Percentiles rank a stretch among this genome's conserved stretches.
Evolutionary conservation across 768 basidiomycete genomes (phyloP).

Genomic region (Hericium alpestre): DNA sequence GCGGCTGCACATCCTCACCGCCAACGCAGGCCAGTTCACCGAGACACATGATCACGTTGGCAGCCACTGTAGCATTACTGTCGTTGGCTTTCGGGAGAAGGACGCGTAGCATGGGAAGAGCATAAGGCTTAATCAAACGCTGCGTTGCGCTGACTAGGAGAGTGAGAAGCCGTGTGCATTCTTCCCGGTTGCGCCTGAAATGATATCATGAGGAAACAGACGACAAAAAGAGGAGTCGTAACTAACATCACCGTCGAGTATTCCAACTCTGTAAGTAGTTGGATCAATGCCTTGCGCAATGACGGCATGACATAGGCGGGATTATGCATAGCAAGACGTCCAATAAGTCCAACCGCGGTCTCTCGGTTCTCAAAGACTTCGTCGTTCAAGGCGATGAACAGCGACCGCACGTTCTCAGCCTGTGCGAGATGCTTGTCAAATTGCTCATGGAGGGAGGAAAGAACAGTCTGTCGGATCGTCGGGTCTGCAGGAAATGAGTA

Average conservation of each 20-base stretch:
- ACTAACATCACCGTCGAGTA: conserved; percentile 84
- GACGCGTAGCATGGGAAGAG: conserved; percentile 87
- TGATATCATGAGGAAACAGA: conserved; percentile 4
- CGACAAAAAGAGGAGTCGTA: background rate
- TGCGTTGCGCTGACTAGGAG: conserved; percentile 86
- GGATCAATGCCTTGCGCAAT: conserved; percentile 87
- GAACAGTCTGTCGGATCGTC: conserved; percentile 78
- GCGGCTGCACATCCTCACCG: conserved; percentile 79
- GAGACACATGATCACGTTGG: conserved; percentile 87
- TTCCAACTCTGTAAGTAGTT: conserved; percentile 91
- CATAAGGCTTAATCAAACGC: conserved; percentile 90
- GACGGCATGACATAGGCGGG: conserved; percentile 99
- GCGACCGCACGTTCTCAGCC: conserved; percentile 93
- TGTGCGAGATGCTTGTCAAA: conserved; percentile 97
- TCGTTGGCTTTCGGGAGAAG: conserved; percentile 86
- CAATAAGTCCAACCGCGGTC: conserved; percentile 84
- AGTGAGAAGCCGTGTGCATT: conserved; percentile 84
- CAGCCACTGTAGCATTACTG: conserved; percentile 75
- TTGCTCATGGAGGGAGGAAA: conserved; percentile 78
- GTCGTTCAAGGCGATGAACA: conserved; percentile 96
- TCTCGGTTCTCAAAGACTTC: conserved; percentile 91
- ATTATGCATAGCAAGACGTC: conserved; percentile 87
- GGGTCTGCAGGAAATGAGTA: conserved; percentile 3
- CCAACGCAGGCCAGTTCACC: conserved; percentile 90
- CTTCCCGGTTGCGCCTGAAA: conserved; percentile 75